A percentile compares a stretch with the other conserved stretches of the same genome.
These are phyloP conservation scores for Filobasidium wieringae DNA, from an alignment of 768 basidiomycete genomes.

Conservation along the genomic window DNA sequence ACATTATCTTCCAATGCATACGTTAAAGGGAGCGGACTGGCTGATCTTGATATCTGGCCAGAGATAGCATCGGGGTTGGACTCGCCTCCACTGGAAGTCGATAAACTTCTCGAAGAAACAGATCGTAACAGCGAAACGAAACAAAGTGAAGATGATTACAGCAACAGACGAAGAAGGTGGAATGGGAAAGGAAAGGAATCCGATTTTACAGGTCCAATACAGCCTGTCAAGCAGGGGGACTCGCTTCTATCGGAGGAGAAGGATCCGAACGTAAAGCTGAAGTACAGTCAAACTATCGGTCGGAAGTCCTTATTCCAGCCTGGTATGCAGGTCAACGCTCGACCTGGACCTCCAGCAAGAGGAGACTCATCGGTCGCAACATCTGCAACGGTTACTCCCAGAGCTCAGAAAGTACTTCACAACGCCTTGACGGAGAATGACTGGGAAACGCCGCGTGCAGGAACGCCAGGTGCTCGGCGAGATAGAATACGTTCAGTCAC, in stretches of 20 bases:
- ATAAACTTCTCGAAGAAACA: constrained; percentile 41
- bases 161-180: neutral
- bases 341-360: neutral
- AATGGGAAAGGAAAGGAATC: neutral
- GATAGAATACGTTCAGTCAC: neutral
- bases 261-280: constrained; percentile 46
- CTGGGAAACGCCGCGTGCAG: neutral
- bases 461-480: neutral
- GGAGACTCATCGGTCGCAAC: neutral
- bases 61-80: constrained; percentile 57
- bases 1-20: constrained; percentile 71
- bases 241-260: constrained; percentile 1
- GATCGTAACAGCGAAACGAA: neutral
- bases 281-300: constrained; percentile 75
- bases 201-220: neutral
- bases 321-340: constrained; percentile 3
- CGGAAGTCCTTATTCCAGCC: constrained; percentile 13
- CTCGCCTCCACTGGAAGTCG: constrained; percentile 44
- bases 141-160: neutral
- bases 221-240: no score
- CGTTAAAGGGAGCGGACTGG: constrained; percentile 63
- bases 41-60: constrained; percentile 71
- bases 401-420: neutral
- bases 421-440: neutral
- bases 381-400: neutral